phyloP scores from a whole-genome alignment of 768 basidiomycete genomes.

The Mycena venus region DNA sequence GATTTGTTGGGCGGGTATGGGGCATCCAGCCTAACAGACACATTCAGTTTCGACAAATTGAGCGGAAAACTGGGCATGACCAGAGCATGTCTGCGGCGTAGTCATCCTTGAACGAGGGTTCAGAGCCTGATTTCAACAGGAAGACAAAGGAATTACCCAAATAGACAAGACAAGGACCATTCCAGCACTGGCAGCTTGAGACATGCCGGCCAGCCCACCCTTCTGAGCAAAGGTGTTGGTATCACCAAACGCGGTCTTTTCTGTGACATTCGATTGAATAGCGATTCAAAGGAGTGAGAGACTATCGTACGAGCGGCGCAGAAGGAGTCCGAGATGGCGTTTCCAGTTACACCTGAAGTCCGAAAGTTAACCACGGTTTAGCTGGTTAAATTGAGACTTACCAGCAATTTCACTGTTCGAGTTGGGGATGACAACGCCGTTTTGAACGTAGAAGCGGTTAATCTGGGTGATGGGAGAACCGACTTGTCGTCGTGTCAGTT shows the following conservation, averaged over 20 bases:
- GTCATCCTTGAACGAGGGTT: constrained; percentile 20
- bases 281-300: not conserved
- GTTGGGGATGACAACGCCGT: constrained; percentile 11
- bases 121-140: constrained; percentile 7
- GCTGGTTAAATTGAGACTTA: not conserved
- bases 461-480: constrained; percentile 56
- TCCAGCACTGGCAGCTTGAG: constrained; percentile 5
- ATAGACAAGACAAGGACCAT: constrained; percentile 24
- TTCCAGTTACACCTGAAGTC: constrained; percentile 34
- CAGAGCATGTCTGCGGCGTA: constrained; percentile 14
- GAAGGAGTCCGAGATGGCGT: constrained; percentile 57
- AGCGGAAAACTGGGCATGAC: not conserved
- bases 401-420: constrained; percentile 52
- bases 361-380: not conserved
- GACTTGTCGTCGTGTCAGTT: constrained; percentile 1
- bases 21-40: constrained; percentile 11
- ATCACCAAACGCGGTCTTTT: constrained; percentile 51
- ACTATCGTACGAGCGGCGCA: constrained; percentile 45
- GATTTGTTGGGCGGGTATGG: constrained; percentile 26
- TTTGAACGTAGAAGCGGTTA: constrained; percentile 45
- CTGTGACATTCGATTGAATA: constrained; percentile 19
- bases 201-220: constrained; percentile 46
- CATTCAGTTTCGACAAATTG: constrained; percentile 1
- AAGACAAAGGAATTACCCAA: constrained; percentile 29
- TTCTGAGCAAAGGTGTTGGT: constrained; percentile 49